phyloP scores from a whole-genome alignment of 208 protist species.

The Leishmania tropica region DNA sequence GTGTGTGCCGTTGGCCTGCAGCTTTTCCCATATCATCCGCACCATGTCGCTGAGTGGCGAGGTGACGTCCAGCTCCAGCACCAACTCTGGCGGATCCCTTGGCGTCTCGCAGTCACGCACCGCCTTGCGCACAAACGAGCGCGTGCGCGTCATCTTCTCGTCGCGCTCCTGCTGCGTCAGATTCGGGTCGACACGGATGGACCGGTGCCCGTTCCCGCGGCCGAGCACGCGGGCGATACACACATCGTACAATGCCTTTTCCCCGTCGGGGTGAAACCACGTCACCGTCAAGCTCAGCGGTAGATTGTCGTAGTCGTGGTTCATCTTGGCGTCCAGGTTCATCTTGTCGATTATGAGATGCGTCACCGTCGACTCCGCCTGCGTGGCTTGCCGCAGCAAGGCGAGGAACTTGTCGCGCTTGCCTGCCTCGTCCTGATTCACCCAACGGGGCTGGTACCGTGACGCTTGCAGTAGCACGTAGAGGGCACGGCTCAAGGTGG shows the following conservation, averaged over 20 bases:
- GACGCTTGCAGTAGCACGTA: constrained; percentile 41
- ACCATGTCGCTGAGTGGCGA: constrained; percentile 28
- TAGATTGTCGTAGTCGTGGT: constrained; percentile 46
- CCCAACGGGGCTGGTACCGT: constrained; percentile 44
- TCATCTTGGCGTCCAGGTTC: constrained; percentile 63
- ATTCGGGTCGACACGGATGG: constrained; percentile 30
- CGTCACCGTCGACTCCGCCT: constrained; percentile 22
- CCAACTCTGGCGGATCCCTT: constrained; percentile 17
- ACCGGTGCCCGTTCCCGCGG: constrained; percentile 53
- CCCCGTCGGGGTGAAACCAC: constrained; percentile 54
- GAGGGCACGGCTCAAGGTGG: constrained; percentile 52
- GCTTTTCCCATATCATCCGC: constrained; percentile 35
- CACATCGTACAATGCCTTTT: constrained; percentile 30
- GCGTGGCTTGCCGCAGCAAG: constrained; percentile 32
- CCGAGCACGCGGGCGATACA: constrained; percentile 43
- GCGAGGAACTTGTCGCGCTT: constrained; percentile 42
- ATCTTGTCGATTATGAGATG: constrained; percentile 79
- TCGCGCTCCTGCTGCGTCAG: constrained; percentile 8
- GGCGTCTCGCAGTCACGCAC: constrained; percentile 28
- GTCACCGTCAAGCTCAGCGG: constrained; percentile 37
- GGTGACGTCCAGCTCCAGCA: constrained; percentile 46
- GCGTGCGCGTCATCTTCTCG: constrained; percentile 24
- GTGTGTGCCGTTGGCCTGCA: constrained; percentile 36
- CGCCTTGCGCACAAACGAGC: constrained; percentile 34
- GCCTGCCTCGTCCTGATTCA: constrained; percentile 74